Evolutionary conservation across 345 rosid genomes (phyloP), one percentile per base, ranked within the genome.

Genomic region (Xanthoceras sorbifolium): DNA sequence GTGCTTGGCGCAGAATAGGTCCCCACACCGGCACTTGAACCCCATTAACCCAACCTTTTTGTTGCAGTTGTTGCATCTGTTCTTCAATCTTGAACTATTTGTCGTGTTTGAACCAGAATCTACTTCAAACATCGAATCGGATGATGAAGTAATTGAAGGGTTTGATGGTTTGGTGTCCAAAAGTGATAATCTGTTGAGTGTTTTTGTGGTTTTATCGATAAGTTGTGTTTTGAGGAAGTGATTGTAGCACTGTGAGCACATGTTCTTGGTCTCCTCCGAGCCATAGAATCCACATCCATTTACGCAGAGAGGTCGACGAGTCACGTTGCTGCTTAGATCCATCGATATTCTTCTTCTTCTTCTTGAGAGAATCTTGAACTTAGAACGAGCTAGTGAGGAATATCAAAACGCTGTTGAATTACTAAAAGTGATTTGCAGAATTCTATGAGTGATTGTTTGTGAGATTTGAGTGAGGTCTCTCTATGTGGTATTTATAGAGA

Each of bases 41-140:
- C 89, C 89, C 31, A 69, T 42, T 62, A 86, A 46, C 7, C 88
- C 87, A 15, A 88, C 83, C 78, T 77, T 83, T 79, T 66, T 86
- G 42, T 83, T 83, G 75, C 89, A 86, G 5, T 31, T 66, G 11
- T 60, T 48, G 55, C 91, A 85, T 71, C 82, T 42, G 46, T 14
- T 42, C 46, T 42, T 42, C 46, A 3, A 1, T 9, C 46, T 42
- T 10, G 4, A 42, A 42, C 14, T 10, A 42, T 76, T 2, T 18
- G 4, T n/a, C n/a, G n/a, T 3, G 2, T 15, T 4, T 4, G n/a
- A 50, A 17, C 52, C 17, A 46, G 17, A 46, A 46, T 46, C n/a
- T n/a, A n/a, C 9, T 38, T 8, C 42, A 38, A 8, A 10, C 42
- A 38, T 9, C 9, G 11, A 1, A 8, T 38, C 9, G 9, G 7